Base-by-base conservation (phyloP, 768 basidiomycete species). In the Sarcomyxa edulis region DNA sequence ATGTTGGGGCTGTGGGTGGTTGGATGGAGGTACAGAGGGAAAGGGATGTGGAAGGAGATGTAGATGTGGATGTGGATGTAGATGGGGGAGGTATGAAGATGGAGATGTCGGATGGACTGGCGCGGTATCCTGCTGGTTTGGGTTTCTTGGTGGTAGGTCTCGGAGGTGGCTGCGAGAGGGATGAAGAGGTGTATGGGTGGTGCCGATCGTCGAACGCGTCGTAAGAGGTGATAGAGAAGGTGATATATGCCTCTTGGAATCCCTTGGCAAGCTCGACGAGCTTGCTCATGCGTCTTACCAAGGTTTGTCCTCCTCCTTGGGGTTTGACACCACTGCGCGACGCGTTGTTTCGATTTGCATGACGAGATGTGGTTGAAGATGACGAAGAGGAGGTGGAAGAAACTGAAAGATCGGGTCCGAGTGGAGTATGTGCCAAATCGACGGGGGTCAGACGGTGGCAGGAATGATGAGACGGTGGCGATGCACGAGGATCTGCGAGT, bases 191-290 rank as follows among this genome's bases (percentile, higher is more conserved):
- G n/a, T n/a, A n/a, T n/a, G n/a, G n/a, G 23, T 22, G 6, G 10
- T 12, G n/a, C n/a, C 6, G 11, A 26, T 22, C 12, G 35, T n/a
- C 28, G 6, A 14, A 31, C 29, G n/a, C n/a, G 49, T 46, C 12
- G 52, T 43, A 11, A 68, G 64, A 20, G 68, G 55, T 53, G 52
- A 73, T 56, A 5, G 78, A 68, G 22, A 75, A 72, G 31, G 63
- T 58, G 43, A 81, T 68, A 46, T 80, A 82, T 24, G 71, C 75
- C 14, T 61, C 64, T 53, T 83, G 80, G 48, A 83, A 62, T 8
- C 70, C 70, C 42, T 68, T 69, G 6, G 78, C 81, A 0, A 73
- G 59, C 49, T 69, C 71, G 28, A 80, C 55, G 32, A 81, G 53
- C 32, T 61, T 63, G 11, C 52, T 44, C 39, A 65, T 49, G 28